Evolutionary conservation across 2,329 filamentous ascomycete genomes (phyloP).

Genomic region (Westerdykella sp.): DNA sequence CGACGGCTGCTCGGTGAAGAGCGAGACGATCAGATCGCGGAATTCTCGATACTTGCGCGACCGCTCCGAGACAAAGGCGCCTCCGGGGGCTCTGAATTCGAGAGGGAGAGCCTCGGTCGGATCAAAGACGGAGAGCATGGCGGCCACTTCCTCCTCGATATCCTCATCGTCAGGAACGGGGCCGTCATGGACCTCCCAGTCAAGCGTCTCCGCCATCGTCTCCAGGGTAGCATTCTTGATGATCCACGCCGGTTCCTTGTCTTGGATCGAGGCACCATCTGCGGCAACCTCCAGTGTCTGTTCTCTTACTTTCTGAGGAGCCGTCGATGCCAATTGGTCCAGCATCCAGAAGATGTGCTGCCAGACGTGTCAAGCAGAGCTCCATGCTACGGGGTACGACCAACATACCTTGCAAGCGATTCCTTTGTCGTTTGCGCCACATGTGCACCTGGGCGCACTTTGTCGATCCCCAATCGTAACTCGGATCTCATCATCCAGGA

Average conservation of each 20-base stretch:
- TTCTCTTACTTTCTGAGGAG: constrained; percentile 15
- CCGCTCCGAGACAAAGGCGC: constrained; percentile 19
- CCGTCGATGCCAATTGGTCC: constrained; percentile 26
- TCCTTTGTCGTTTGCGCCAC: constrained; percentile 29
- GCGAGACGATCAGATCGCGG: constrained; percentile 6
- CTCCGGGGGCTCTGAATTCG: constrained; percentile 26
- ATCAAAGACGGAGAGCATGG: constrained; percentile 36
- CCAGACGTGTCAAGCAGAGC: background rate
- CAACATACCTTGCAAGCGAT: constrained; percentile 31
- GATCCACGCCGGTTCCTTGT: constrained; percentile 25
- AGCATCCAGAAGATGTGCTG: constrained; percentile 37
- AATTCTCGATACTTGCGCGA: constrained; percentile 31
- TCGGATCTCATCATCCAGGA: constrained; percentile 33
- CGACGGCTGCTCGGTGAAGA: constrained; percentile 26
- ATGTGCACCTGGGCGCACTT: constrained; percentile 27
- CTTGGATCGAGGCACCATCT: constrained; percentile 31
- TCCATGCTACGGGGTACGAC: no score
- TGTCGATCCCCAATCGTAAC: constrained; percentile 27
- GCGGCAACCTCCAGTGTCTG: constrained; percentile 24
- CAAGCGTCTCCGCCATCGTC: constrained; percentile 20
- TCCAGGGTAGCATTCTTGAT: constrained; percentile 22
- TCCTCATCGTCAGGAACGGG: constrained; percentile 24
- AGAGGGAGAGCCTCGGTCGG: constrained; percentile 29
- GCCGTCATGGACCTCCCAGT: constrained; percentile 29
- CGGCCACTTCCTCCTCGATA: constrained; percentile 24